These are phyloP conservation scores for Aciculoconidium aculeatum DNA, from an alignment of 805 yeast species.

Conservation along the genomic window DNA sequence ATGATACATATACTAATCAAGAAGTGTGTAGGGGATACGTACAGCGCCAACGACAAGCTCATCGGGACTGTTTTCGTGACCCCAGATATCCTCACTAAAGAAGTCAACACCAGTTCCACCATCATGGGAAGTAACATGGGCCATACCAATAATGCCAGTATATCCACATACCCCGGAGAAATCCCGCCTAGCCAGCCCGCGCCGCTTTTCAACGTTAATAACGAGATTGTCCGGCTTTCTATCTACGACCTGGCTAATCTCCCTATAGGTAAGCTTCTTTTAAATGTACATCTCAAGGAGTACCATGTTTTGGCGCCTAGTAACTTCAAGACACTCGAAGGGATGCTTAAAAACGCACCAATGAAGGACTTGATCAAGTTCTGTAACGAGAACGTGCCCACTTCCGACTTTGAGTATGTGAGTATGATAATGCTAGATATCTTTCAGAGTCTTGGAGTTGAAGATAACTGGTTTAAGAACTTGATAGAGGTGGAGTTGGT, in stretches of 20 bases:
- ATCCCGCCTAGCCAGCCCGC: slow-evolving; percentile 5
- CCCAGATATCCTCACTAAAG: slow-evolving; percentile 42
- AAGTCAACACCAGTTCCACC: slow-evolving; percentile 26
- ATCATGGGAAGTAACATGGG: slow-evolving; percentile 19
- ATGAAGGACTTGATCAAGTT: slow-evolving; percentile 48
- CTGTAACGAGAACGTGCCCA: slow-evolving; percentile 33
- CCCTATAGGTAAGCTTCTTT: slow-evolving; percentile 53
- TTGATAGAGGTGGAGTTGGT: slow-evolving; percentile 63
- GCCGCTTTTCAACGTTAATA: slow-evolving; percentile 7
- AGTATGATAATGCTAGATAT: slow-evolving; percentile 63
- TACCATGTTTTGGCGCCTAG: slow-evolving; percentile 55
- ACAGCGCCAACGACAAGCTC: slow-evolving; percentile 31
- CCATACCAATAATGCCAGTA: no score
- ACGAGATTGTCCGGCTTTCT: slow-evolving; percentile 41
- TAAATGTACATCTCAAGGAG: slow-evolving; percentile 46
- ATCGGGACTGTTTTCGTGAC: slow-evolving; percentile 52
- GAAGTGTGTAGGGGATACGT: slow-evolving; percentile 21
- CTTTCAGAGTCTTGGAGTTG: slow-evolving; percentile 64
- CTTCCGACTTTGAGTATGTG: slow-evolving; percentile 45
- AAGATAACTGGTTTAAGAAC: slow-evolving; percentile 66
- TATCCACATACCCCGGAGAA: no score
- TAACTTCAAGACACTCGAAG: slow-evolving; percentile 58
- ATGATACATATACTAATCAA: slow-evolving; percentile 46
- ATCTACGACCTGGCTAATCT: slow-evolving; percentile 36
- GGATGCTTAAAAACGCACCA: slow-evolving; percentile 49